Evolutionary conservation across 164 flowering plant species (phyloP).

Genomic region (Liquidambar formosana): DNA sequence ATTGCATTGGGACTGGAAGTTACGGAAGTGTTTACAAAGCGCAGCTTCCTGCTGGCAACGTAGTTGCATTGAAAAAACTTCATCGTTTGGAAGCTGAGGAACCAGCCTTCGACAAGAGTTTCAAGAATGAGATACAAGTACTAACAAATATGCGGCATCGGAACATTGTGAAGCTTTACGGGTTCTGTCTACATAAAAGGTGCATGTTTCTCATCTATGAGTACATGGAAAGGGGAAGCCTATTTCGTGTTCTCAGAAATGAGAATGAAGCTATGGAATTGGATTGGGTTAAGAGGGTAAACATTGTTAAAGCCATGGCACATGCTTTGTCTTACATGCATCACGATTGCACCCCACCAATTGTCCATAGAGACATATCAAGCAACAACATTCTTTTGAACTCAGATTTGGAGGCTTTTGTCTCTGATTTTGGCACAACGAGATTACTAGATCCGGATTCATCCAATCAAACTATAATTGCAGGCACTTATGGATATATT

Average conservation of each 20-base stretch:
- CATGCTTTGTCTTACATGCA: slow-evolving; percentile 5
- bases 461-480: not conserved
- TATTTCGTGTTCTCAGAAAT: not conserved
- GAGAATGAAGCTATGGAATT: not conserved
- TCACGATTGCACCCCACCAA: slow-evolving; percentile 1
- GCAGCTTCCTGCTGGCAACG: not conserved
- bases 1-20: not conserved
- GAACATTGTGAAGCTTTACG: not conserved
- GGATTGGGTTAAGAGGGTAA: not conserved
- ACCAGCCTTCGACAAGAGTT: not conserved
- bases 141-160: not conserved
- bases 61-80: slow-evolving; percentile 2
- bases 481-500: slow-evolving; percentile 1
- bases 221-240: not conserved
- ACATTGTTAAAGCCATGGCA: not conserved
- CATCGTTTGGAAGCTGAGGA: not conserved
- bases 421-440: not conserved
- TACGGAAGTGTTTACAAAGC: slow-evolving; percentile 13
- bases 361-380: slow-evolving; percentile 10
- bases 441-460: not conserved
- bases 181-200: not conserved
- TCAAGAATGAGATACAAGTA: not conserved
- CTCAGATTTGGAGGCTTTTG: not conserved
- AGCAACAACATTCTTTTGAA: slow-evolving; percentile 8
- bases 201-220: not conserved